Base-by-base conservation (phyloP, 495 filamentous ascomycete genomes). In the Penicillium manginii region DNA sequence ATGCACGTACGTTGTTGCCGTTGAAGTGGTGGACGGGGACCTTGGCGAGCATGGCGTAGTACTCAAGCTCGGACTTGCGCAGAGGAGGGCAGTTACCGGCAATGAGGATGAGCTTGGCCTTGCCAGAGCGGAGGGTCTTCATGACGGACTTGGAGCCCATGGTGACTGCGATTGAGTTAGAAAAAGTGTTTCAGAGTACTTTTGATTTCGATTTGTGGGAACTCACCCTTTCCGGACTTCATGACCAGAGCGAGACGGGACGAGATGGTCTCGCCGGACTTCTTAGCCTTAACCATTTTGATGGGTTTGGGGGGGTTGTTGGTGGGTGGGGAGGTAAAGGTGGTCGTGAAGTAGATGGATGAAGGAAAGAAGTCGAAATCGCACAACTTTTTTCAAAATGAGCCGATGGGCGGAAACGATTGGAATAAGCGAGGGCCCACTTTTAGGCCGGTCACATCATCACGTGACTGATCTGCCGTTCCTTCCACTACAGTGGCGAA, bases 31-130 rank as follows among this genome's bases (percentile, higher is more conserved):
- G 94, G 67, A 98, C 93, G 52, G 90, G 86, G 69, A 89, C 91
- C 84, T 97, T 97, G 72, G 88, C 86, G 61, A 97, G 81, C 93
- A 96, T 96, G 72, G 89, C 88, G 81, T 94, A 94, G 78, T 81
- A 88, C 79, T 97, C 93, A 60, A 97, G 86, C 84, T 97, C 93
- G 65, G 84, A 88, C 88, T 97, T 97, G 73, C 92, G 84, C 55
- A 98, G 88, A 68, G 94, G 93, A 69, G 94, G 94, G 60, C 91
- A 96, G 84, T 98, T 97, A 79, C 89, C 91, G 60, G 91, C 88
- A 69, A 94, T 92, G 71, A 88, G 80, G 68, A 86, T 75, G 71
- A 96, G 75, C 76, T 86, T 86, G 58, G 84, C 84, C 73, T 81
- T 80, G 61, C 79, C 79, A 60, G 73, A 73, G 71, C 94, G 92